A percentile compares a stretch with the other conserved stretches of the same genome.
Conservation (phyloP, 2,329 filamentous ascomycete genomes). For the Penicillium sp. region DNA sequence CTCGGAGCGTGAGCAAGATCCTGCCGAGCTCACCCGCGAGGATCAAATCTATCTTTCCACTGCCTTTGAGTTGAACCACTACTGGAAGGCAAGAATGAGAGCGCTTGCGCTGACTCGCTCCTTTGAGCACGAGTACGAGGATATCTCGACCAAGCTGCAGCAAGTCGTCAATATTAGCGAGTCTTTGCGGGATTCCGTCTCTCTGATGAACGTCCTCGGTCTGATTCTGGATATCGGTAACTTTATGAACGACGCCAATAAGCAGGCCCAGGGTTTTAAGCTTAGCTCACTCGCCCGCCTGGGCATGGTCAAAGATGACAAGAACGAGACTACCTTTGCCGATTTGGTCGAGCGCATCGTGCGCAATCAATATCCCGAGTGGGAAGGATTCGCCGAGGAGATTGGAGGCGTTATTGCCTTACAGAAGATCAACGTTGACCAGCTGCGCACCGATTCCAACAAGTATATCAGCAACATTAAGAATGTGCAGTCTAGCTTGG, state of each 20-base stretch:
- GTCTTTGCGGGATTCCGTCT: slow-evolving; percentile 82
- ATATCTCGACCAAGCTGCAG: slow-evolving; percentile 77
- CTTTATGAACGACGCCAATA: slow-evolving; percentile 99
- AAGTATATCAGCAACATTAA: slow-evolving; percentile 92
- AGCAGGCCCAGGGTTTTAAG: slow-evolving; percentile 97
- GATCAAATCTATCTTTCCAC: slow-evolving; percentile 95
- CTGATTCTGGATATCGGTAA: slow-evolving; percentile 97
- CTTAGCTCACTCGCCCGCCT: slow-evolving; percentile 86
- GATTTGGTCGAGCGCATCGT: slow-evolving; percentile 96
- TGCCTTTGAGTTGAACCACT: slow-evolving; percentile 90
- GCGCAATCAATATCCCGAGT: slow-evolving; percentile 91
- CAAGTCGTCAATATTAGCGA: slow-evolving; percentile 86
- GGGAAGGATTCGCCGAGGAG: slow-evolving; percentile 82
- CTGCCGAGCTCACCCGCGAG: slow-evolving; percentile 80
- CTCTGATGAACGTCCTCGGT: slow-evolving; percentile 91
- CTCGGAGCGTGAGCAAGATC: slow-evolving; percentile 78
- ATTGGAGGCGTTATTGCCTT: slow-evolving; percentile 71
- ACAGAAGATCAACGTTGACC: slow-evolving; percentile 93
- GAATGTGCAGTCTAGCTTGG: slow-evolving; percentile 86
- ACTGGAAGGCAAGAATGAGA: slow-evolving; percentile 97
- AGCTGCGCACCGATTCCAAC: slow-evolving; percentile 79
- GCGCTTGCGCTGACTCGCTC: slow-evolving; percentile 78
- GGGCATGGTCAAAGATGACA: slow-evolving; percentile 98
- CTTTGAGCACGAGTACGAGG: slow-evolving; percentile 85
- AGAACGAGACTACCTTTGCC: slow-evolving; percentile 93